Evolutionary conservation across 768 basidiomycete species (phyloP), one percentile per base, ranked within the genome.

Genomic region (Grammothele lineata): DNA sequence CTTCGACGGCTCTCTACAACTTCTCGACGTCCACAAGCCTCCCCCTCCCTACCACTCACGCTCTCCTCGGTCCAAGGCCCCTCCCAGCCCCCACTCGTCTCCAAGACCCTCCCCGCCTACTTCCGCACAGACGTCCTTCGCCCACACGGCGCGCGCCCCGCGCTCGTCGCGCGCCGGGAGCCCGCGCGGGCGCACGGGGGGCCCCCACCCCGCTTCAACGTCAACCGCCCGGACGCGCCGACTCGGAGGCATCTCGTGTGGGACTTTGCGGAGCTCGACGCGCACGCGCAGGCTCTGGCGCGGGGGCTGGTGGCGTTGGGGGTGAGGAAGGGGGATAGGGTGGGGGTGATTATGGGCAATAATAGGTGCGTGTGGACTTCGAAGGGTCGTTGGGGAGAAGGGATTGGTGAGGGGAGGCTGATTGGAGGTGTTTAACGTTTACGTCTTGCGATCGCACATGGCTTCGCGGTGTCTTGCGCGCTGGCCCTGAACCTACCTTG

Each of bases 341-440:
- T 92, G 18, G 90, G 76, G 1, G 85, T 89, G 6, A 65, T 91
- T 32, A 88, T 92, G 87, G 89, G 88, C 4, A 92, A 91, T 51
- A 86, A 78, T 49, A 92, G 89, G 89, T 87, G 53, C 27, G 68
- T 53, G 3, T 22, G n/a, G n/a, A n/a, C n/a, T n/a, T n/a, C n/a
- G n/a, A n/a, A n/a, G n/a, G n/a, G n/a, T n/a, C n/a, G n/a, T n/a
- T n/a, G n/a, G n/a, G n/a, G n/a, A n/a, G n/a, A n/a, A n/a, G n/a
- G n/a, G n/a, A n/a, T n/a, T n/a, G n/a, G n/a, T n/a, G n/a, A n/a
- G n/a, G n/a, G n/a, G n/a, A n/a, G n/a, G n/a, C n/a, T n/a, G n/a
- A n/a, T n/a, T n/a, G n/a, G n/a, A n/a, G n/a, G n/a, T n/a, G n/a
- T n/a, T n/a, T n/a, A n/a, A n/a, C n/a, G n/a, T n/a, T n/a, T n/a